Evolutionary conservation across 2,329 filamentous ascomycete species (phyloP), one percentile per base, ranked within the genome.

Genomic region (Podosphaera xanthii): DNA sequence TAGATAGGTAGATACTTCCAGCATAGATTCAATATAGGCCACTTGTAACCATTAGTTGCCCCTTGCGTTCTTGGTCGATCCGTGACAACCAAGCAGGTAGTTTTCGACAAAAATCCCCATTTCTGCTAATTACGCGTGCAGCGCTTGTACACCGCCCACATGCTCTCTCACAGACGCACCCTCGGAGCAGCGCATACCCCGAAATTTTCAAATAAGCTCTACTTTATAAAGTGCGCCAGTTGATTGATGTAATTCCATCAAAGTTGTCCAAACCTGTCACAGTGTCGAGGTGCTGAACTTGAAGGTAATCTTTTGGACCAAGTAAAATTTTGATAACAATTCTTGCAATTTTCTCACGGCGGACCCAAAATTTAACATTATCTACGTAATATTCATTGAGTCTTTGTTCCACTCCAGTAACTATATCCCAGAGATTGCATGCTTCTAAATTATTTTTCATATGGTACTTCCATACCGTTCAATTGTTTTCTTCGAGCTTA

Each of bases 91-190:
- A n/a, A 56, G 54, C 30, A 56, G n/a, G 30, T 56, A 42, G n/a
- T 56, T 31, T 56, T 56, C 38, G 10, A 56, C 42, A 56, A 56
- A 22, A 56, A 56, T 56, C 2, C 35, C 54, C n/a, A 56, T 40
- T 31, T 56, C 54, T 40, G 54, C 36, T 44, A 42, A 44, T 30
- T 56, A n/a, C 36, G n/a, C 38, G 22, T 56, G 54, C 8, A 44
- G 3, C n/a, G 54, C 22, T 44, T n/a, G 31, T 31, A 44, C 38
- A 31, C 38, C 36, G 3, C 54, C 34, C 12, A 56, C 38, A 33
- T 56, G 34, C 38, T 56, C 35, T 42, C 34, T 34, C 36, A 56
- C 54, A 40, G 34, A 56, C 5, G 54, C 54, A 30, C 36, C 54
- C n/a, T 56, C 10, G 5, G 7, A 22, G n/a, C 54, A 56, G n/a